phyloP scores from a whole-genome alignment of 108 stramenopile species.

The Mediolabrus comicus region DNA sequence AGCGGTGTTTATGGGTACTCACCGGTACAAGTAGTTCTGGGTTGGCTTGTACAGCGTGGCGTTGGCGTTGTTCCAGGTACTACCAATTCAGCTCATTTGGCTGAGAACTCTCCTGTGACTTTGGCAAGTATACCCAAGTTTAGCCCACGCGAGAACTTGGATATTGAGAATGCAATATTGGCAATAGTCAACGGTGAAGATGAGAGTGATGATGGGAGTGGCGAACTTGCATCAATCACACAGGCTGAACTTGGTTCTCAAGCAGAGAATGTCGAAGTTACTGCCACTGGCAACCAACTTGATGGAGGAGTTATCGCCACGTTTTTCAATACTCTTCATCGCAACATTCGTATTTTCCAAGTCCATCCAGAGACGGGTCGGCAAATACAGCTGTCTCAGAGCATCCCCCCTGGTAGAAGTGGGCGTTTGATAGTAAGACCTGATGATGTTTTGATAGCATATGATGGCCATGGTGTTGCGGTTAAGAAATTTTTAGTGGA shows the following conservation, averaged over 20 bases:
- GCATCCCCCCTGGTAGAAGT: conserved; percentile 38
- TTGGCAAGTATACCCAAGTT: conserved; percentile 24
- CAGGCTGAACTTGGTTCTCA: neutral
- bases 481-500: conserved; percentile 43
- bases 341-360: conserved; percentile 28
- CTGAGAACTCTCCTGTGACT: conserved; percentile 27
- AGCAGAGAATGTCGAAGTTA: conserved; percentile 2
- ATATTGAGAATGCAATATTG: conserved; percentile 38
- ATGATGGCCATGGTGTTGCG: conserved; percentile 39
- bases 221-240: neutral
- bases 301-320: conserved; percentile 34
- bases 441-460: conserved; percentile 33
- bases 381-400: conserved; percentile 32
- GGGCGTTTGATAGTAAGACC: conserved; percentile 26
- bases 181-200: conserved; percentile 53
- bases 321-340: conserved; percentile 26
- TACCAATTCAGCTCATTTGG: conserved; percentile 17
- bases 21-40: conserved; percentile 25
- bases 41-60: conserved; percentile 35
- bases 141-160: conserved; percentile 19
- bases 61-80: conserved; percentile 57
- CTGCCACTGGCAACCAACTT: neutral
- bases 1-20: conserved; percentile 23
- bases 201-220: conserved; percentile 23
- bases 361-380: conserved; percentile 33